Base-by-base conservation (phyloP, 2,329 filamentous ascomycete species). In the Colletotrichum sp. region DNA sequence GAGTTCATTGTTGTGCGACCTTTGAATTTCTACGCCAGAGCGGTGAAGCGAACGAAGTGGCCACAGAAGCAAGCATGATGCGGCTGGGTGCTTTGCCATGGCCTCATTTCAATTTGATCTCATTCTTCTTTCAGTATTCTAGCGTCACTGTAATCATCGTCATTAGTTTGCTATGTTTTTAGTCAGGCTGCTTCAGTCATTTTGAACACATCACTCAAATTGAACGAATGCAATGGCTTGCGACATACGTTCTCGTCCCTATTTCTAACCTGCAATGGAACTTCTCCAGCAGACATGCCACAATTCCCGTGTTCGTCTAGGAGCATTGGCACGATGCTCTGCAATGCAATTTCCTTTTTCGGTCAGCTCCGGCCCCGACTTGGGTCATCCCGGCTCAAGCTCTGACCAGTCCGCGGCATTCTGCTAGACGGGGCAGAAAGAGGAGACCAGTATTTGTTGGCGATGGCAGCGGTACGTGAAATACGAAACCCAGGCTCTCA, bases 11-110 rank as follows among this genome's bases (percentile, higher is more conserved):
- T 80, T 9, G 52, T 78, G 6, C 67, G 78, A 44, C 78, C 80
- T 2, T 59, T 78, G 36, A 80, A 80, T 57, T 79, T 80, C 16
- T 81, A 80, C 34, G 78, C 69, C 10, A 13, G 67, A 24, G 67
- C 72, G 6, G 28, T 71, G 10, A 70, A 9, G 18, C 24, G 68
- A 3, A 75, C 72, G 4, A 26, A 10, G 12, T 71, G 72, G 72
- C 72, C 72, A 3, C 15, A 39, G 7, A 71, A 60, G 18, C n/a
- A 62, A 13, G 7, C 12, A 15, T 68, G 52, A 49, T 1, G 15
- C 15, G n/a, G 10, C 3, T 13, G n/a, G 44, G 1, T 7, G 4
- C 10, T 49, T 6, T 7, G 44, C n/a, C 12, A 52, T 7, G 44
- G n/a, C 4, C 5, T 36, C 6, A 64, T 9, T 9, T 32, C 8